These are phyloP conservation scores for Lichtheimia ramosa DNA, from an alignment of 371 early-diverging fungal genomes.

Conservation along the genomic window DNA sequence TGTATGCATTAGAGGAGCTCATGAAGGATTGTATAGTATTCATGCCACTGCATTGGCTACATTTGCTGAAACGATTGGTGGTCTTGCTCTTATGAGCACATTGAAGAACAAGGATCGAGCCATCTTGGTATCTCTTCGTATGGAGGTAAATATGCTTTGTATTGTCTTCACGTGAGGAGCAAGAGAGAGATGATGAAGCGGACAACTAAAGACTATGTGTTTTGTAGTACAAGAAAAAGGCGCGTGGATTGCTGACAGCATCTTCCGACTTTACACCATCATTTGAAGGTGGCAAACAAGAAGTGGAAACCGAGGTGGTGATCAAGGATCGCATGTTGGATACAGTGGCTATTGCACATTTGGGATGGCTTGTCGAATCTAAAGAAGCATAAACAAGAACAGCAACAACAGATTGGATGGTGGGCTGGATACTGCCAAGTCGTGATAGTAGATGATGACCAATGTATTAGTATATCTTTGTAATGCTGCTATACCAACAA, in stretches of 20 bases:
- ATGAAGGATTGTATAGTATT: slow-evolving; percentile 24
- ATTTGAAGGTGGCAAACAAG: slow-evolving; percentile 15
- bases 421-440: neutral
- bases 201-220: no score
- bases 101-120: slow-evolving; percentile 50
- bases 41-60: slow-evolving; percentile 60
- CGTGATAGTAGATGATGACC: neutral
- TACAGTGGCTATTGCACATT: slow-evolving; percentile 42
- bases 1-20: neutral
- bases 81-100: slow-evolving; percentile 48
- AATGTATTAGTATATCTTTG: no score
- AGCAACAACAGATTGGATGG: slow-evolving; percentile 1
- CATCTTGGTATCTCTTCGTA: slow-evolving; percentile 43
- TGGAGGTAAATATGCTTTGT: slow-evolving; percentile 45
- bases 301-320: slow-evolving; percentile 38
- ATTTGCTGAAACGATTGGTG: slow-evolving; percentile 65
- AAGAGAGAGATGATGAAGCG: neutral
- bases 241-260: slow-evolving; percentile 52
- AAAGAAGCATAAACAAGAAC: slow-evolving; percentile 23
- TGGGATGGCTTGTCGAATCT: slow-evolving; percentile 37
- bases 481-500: no score
- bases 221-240: slow-evolving; percentile 49
- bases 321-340: slow-evolving; percentile 50
- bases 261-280: slow-evolving; percentile 39
- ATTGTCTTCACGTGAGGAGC: neutral